phyloP scores from a whole-genome alignment of 1,284 basidiomycete genomes.

The Ceratobasidium sp. region DNA sequence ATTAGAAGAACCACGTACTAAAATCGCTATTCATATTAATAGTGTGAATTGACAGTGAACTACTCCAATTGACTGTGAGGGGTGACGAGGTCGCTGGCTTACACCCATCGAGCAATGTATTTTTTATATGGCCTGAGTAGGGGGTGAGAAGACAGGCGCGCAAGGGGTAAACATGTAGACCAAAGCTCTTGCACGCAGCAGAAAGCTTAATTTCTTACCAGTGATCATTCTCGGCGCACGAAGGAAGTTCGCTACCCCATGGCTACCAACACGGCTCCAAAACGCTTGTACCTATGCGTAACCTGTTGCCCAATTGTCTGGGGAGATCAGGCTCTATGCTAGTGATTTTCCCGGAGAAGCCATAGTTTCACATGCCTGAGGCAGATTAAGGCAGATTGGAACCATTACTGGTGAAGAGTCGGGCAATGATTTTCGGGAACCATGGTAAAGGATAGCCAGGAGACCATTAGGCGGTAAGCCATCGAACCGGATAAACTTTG shows the following conservation, averaged over 20 bases:
- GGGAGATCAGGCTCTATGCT: not conserved
- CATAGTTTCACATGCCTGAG: not conserved
- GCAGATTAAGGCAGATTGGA: slow-evolving; percentile 4
- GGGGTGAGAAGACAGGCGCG: slow-evolving; percentile 44
- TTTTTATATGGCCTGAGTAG: slow-evolving; percentile 41
- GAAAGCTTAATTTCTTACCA: slow-evolving; percentile 20
- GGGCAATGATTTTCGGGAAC: not conserved
- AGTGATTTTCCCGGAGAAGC: slow-evolving; percentile 16
- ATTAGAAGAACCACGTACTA: slow-evolving; percentile 57
- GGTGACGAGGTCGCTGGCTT: not conserved
- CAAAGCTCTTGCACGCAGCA: slow-evolving; percentile 40
- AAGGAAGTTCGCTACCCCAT: not conserved
- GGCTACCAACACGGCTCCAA: not conserved
- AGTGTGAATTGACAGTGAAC: not conserved
- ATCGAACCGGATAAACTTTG: not conserved
- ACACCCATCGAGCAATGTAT: slow-evolving; percentile 19
- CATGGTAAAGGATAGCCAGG: not conserved
- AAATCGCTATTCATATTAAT: slow-evolving; percentile 60
- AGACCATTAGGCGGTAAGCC: not conserved
- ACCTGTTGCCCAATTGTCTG: not conserved
- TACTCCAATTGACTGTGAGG: not conserved
- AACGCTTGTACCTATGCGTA: not conserved
- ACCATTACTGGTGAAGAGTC: not conserved
- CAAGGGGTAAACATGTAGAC: slow-evolving; percentile 41
- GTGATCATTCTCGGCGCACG: not conserved